phyloP scores from a whole-genome alignment of 2,329 filamentous ascomycete genomes.

The Alternaria sp. region DNA sequence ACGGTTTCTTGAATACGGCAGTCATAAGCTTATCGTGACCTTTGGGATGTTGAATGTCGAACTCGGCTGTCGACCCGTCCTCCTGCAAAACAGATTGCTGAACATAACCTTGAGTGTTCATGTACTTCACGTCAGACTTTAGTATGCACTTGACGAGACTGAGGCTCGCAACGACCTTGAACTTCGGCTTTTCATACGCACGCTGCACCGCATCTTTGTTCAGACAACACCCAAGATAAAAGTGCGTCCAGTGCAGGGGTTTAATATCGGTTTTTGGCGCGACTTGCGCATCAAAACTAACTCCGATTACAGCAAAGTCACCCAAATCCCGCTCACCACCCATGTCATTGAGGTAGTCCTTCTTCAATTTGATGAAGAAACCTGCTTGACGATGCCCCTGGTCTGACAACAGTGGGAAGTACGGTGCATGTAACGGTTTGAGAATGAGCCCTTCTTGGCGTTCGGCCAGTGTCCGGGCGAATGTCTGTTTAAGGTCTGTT shows the following conservation, averaged over 20 bases:
- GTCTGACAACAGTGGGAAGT: constrained; percentile 62
- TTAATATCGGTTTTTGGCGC: constrained; percentile 65
- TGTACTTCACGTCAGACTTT: constrained; percentile 53
- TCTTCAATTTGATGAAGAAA: constrained; percentile 84
- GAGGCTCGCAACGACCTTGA: constrained; percentile 69
- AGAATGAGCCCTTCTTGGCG: constrained; percentile 81
- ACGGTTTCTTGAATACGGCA: constrained; percentile 71
- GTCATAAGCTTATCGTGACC: constrained; percentile 48
- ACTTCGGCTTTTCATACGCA: constrained; percentile 64
- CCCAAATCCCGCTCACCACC: constrained; percentile 72
- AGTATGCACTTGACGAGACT: constrained; percentile 59
- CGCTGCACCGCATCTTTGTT: constrained; percentile 69
- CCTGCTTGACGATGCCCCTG: constrained; percentile 40
- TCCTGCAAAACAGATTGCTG: constrained; percentile 39
- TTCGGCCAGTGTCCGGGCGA: constrained; percentile 71
- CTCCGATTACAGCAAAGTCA: constrained; percentile 83
- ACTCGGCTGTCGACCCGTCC: constrained; percentile 30
- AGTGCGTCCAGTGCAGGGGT: constrained; percentile 77
- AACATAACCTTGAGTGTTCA: constrained; percentile 55
- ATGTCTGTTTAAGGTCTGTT: constrained; percentile 55
- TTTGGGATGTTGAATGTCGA: constrained; percentile 35
- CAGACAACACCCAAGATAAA: constrained; percentile 77
- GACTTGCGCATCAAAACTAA: constrained; percentile 71
- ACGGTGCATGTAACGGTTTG: constrained; percentile 78
- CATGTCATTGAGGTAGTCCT: constrained; percentile 80